Percentiles rank a stretch among this genome's conserved stretches.
Evolutionary conservation across 2,329 filamentous ascomycete species (phyloP).

Genomic region (Trichoderma hamatum): DNA sequence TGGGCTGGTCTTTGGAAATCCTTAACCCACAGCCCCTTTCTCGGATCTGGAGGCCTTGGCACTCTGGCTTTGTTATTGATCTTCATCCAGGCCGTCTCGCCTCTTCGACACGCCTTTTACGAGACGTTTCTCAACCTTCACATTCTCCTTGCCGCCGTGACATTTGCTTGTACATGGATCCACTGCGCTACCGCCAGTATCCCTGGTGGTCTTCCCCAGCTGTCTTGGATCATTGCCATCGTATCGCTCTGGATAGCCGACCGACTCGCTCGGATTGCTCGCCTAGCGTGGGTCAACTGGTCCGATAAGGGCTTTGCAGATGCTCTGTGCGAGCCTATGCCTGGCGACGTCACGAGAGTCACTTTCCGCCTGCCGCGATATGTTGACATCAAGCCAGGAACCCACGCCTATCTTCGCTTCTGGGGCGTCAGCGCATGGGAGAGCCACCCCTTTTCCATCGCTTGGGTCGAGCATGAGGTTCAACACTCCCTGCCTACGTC

Average conservation of each 20-base stretch:
- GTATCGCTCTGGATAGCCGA: conserved; percentile 79
- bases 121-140: conserved; percentile 92
- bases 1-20: conserved; percentile 59
- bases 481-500: conserved; percentile 44
- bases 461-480: conserved; percentile 66
- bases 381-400: conserved; percentile 67
- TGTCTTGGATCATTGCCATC: conserved; percentile 74
- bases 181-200: conserved; percentile 72
- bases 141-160: conserved; percentile 71
- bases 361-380: conserved; percentile 70
- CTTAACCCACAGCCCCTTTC: conserved; percentile 63
- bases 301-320: conserved; percentile 61
- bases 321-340: conserved; percentile 68
- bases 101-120: conserved; percentile 91
- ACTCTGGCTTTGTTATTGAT: conserved; percentile 66
- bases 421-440: conserved; percentile 68
- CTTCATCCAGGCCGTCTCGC: conserved; percentile 71
- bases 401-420: conserved; percentile 76
- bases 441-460: conserved; percentile 77
- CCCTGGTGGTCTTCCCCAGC: conserved; percentile 68
- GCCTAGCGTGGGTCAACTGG: conserved; percentile 69
- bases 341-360: conserved; percentile 70
- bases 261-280: conserved; percentile 63
- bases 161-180: conserved; percentile 73
- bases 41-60: conserved; percentile 65